These are phyloP conservation scores for Cystobasidium onofrii DNA, from an alignment of 768 basidiomycete genomes.

Conservation along the genomic window DNA sequence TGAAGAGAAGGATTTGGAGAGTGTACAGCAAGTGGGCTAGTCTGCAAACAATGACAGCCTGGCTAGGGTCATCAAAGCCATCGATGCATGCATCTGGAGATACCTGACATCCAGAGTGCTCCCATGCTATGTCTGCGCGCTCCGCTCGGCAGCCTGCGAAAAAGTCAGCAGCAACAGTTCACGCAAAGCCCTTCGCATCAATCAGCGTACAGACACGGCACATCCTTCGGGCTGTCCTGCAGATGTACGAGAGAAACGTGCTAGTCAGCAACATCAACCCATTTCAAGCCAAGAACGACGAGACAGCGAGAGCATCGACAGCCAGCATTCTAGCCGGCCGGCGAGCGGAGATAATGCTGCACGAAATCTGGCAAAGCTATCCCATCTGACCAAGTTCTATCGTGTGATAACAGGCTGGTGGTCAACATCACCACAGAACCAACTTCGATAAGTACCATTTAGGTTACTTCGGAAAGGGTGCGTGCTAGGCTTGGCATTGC, in stretches of 20 bases:
- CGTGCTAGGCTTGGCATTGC: no score
- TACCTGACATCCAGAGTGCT: no score
- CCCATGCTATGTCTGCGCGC: no score
- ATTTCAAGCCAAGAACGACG: background rate
- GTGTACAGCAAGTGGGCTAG: no score
- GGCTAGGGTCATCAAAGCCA: no score
- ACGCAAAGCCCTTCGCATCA: no score
- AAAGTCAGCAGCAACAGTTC: background rate
- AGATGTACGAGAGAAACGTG: no score
- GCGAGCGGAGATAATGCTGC: background rate
- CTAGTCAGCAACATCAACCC: background rate
- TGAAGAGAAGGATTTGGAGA: background rate
- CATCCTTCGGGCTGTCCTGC: no score
- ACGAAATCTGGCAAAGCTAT: background rate
- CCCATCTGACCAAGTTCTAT: background rate
- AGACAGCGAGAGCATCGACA: background rate
- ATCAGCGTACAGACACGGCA: no score
- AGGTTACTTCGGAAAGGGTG: constrained; percentile 98
- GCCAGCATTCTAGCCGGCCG: background rate
- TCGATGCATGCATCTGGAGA: no score
- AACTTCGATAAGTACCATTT: constrained; percentile 55
- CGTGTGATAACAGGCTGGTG: constrained; percentile 61
- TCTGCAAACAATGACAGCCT: no score
- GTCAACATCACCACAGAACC: constrained; percentile 85
- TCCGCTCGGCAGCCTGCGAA: no score